Base-by-base conservation (phyloP, 2,329 filamentous ascomycete species). In the Chaetomium olivaceum region DNA sequence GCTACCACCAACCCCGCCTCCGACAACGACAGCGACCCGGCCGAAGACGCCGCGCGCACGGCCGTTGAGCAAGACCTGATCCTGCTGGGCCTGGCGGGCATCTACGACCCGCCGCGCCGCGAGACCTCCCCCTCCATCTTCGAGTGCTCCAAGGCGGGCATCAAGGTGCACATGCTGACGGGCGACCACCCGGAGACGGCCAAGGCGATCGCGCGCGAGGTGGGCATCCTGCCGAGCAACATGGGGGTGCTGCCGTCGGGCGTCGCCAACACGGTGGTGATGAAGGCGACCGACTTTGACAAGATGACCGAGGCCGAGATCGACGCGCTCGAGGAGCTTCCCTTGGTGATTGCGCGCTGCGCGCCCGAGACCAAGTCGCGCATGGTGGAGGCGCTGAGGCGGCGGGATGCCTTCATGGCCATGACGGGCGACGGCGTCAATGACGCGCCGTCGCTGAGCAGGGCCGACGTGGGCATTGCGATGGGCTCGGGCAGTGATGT, bases 351-450 rank as follows among this genome's bases (percentile, higher is more conserved):
- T 67, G 92, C 92, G 46, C 89, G 92, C 46, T 96, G 92, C 74
- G 90, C 91, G 0, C 92, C 93, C 0, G 87, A 91, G 66, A 96
- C 92, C 48, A 96, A 96, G 79, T 92, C 92, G 4, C 88, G 91
- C 66, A 96, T 96, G 92, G 93, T 96, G 60, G 91, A 93, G 71
- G 92, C 92, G 6, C 85, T 96, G 19, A 91, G 93, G 70, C 87
- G 92, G 19, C 89, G 92, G 50, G 83, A 85, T 25, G 85, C 85
- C 23, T 94, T 91, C 76, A 91, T 89, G 76, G 91, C 91, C 66
- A 95, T 96, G 91, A 95, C 91, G 21, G 92, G 92, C 65, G 92
- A 96, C 72, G 92, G 92, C 56, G 92, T 95, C 68, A 96, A 96
- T 74, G 92, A 96, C 74, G 91, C 91, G 1, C 92, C 92, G 0